Percentiles rank a stretch among this genome's conserved stretches.
These are phyloP conservation scores for Dactylonectria macrodidyma DNA, from an alignment of 2,329 filamentous ascomycete species.

Conservation along the genomic window DNA sequence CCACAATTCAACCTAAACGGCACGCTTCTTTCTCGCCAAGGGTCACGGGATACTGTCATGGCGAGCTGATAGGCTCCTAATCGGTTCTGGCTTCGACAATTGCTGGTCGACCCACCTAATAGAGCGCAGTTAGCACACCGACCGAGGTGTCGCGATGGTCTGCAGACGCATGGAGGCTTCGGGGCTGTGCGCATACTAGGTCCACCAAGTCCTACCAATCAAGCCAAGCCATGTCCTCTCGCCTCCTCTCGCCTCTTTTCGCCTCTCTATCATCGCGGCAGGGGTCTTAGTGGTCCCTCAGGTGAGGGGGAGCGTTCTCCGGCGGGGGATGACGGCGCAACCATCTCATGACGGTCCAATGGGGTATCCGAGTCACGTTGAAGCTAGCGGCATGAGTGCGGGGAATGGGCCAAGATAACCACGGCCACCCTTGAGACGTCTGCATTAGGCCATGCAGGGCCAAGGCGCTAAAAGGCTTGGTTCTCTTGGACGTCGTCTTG, in stretches of 20 bases:
- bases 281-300: conserved; percentile 18
- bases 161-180: conserved; percentile 33
- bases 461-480: conserved; percentile 45
- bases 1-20: conserved; percentile 43
- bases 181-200: conserved; percentile 45
- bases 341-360: conserved; percentile 36
- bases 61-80: conserved; percentile 44
- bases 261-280: conserved; percentile 34
- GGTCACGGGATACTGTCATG: conserved; percentile 25
- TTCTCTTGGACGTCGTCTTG: conserved; percentile 28
- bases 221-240: conserved; percentile 25
- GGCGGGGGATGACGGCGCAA: conserved; percentile 29
- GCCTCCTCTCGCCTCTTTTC: conserved; percentile 10
- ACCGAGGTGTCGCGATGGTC: conserved; percentile 31
- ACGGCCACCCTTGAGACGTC: conserved; percentile 31
- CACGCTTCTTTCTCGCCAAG: conserved; percentile 42
- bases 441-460: conserved; percentile 32
- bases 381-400: conserved; percentile 43
- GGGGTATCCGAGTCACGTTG: conserved; percentile 26
- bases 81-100: conserved; percentile 38
- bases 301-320: conserved; percentile 33
- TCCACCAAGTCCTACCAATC: neutral
- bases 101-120: conserved; percentile 38
- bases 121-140: conserved; percentile 22
- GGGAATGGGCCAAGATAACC: conserved; percentile 38